A percentile compares a stretch with the other conserved stretches of the same genome.
Conservation (phyloP, 768 basidiomycete genomes). For the Boletus sp. region DNA sequence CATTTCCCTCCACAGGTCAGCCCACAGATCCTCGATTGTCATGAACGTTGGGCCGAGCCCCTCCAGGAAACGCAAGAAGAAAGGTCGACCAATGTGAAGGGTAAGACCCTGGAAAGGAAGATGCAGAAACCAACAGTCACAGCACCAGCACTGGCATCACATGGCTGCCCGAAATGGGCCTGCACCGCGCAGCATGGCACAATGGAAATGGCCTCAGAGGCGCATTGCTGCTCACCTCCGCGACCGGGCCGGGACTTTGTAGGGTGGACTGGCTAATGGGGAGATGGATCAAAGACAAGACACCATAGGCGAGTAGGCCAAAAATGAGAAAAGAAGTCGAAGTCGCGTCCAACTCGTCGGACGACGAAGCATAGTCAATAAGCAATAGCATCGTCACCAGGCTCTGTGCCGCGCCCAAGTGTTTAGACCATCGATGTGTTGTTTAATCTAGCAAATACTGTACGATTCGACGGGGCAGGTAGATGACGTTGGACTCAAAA, state of each 20-base stretch:
- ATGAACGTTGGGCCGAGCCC: background rate
- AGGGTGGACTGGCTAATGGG: conserved; percentile 80
- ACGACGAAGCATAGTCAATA: conserved; percentile 18
- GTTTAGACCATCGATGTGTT: too few relatives aligned
- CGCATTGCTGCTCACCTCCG: conserved; percentile 67
- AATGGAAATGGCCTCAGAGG: conserved; percentile 61
- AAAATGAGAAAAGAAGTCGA: conserved; percentile 61
- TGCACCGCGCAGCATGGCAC: conserved; percentile 85
- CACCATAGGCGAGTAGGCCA: conserved; percentile 65
- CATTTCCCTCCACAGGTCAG: conserved; percentile 71
- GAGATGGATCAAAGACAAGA: conserved; percentile 63
- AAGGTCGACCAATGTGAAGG: conserved; percentile 34
- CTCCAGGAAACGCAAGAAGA: conserved; percentile 51
- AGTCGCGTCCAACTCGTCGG: conserved; percentile 36
- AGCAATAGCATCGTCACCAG: background rate
- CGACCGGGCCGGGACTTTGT: conserved; percentile 82
- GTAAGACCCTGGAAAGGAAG: conserved; percentile 30
- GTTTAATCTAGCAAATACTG: background rate
- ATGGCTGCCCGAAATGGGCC: conserved; percentile 82
- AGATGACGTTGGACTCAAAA: background rate
- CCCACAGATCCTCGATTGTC: background rate
- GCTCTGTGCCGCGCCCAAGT: background rate
- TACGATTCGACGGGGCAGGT: too few relatives aligned
- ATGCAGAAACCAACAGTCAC: conserved; percentile 10
- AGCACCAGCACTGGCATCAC: conserved; percentile 53